Evolutionary conservation across 495 filamentous ascomycete species (phyloP).

Genomic region (Neurospora terricola): DNA sequence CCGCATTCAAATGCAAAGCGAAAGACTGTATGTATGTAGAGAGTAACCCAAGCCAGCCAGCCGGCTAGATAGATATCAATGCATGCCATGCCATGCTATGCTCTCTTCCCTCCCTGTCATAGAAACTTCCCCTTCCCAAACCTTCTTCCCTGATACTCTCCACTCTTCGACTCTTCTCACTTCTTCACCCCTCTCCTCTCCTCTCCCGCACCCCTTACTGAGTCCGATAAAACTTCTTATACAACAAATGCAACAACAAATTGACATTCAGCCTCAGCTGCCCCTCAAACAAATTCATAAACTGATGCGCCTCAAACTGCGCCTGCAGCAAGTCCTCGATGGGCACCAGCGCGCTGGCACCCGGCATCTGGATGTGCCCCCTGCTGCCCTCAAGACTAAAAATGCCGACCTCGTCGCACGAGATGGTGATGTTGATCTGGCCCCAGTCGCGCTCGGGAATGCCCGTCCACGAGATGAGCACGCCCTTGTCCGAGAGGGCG

Average conservation of each 20-base stretch:
- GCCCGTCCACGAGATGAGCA: slow-evolving; percentile 79
- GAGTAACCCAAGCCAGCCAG: background rate
- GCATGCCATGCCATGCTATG: background rate
- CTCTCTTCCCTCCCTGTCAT: background rate
- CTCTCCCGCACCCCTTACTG: slow-evolving; percentile 42
- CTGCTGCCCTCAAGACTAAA: slow-evolving; percentile 88
- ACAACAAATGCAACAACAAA: slow-evolving; percentile 85
- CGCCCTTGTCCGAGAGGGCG: slow-evolving; percentile 83
- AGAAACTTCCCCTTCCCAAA: background rate
- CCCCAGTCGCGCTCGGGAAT: slow-evolving; percentile 81
- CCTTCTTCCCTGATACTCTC: background rate
- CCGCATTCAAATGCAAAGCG: background rate
- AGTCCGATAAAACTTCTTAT: slow-evolving; percentile 94
- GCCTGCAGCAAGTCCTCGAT: slow-evolving; percentile 92
- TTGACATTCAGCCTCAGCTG: slow-evolving; percentile 87
- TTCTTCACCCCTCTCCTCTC: background rate
- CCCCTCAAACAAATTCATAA: slow-evolving; percentile 88
- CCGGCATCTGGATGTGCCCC: slow-evolving; percentile 91
- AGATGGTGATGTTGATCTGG: slow-evolving; percentile 86
- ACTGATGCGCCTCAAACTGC: slow-evolving; percentile 93
- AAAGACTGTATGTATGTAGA: background rate
- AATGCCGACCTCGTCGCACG: slow-evolving; percentile 86
- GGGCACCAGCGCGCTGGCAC: slow-evolving; percentile 79
- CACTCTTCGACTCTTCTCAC: background rate
- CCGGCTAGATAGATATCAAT: background rate